phyloP scores from a whole-genome alignment of 1,284 basidiomycete genomes.

The Pisolithus thermaeus region DNA sequence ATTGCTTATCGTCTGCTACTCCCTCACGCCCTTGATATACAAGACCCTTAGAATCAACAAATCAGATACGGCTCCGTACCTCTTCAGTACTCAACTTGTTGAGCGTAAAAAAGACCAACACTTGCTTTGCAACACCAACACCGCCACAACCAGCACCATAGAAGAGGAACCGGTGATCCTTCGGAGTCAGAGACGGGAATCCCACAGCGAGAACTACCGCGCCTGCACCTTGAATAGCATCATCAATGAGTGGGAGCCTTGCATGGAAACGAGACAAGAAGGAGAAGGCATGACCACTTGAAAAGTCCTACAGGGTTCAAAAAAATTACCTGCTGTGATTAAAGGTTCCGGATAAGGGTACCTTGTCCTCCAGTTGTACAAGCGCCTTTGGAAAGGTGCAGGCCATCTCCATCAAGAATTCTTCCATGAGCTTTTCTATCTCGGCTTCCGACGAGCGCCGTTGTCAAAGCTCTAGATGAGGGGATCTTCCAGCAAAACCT shows the following conservation, averaged over 20 bases:
- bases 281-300: slow-evolving; percentile 81
- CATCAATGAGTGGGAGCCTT: slow-evolving; percentile 44
- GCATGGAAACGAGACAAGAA: slow-evolving; percentile 75
- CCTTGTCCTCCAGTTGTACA: slow-evolving; percentile 77
- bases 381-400: slow-evolving; percentile 72
- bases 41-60: slow-evolving; percentile 80
- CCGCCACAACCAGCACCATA: no score
- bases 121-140: no score
- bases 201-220: slow-evolving; percentile 89
- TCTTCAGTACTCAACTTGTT: no score
- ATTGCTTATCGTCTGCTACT: slow-evolving; percentile 75
- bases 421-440: slow-evolving; percentile 83
- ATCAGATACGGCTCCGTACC: slow-evolving; percentile 52
- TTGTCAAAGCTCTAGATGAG: slow-evolving; percentile 76
- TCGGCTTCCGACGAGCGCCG: slow-evolving; percentile 61
- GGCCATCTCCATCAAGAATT: slow-evolving; percentile 79
- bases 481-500: slow-evolving; percentile 84
- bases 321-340: no score
- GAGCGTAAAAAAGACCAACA: no score
- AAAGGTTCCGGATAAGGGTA: not conserved
- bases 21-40: slow-evolving; percentile 32
- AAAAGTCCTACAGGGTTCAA: slow-evolving; percentile 57
- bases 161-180: slow-evolving; percentile 58
- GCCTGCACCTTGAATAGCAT: slow-evolving; percentile 83
- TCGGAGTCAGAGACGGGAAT: slow-evolving; percentile 53